phyloP scores from a whole-genome alignment of 768 basidiomycete species.

The Xerocomellus intermedius region DNA sequence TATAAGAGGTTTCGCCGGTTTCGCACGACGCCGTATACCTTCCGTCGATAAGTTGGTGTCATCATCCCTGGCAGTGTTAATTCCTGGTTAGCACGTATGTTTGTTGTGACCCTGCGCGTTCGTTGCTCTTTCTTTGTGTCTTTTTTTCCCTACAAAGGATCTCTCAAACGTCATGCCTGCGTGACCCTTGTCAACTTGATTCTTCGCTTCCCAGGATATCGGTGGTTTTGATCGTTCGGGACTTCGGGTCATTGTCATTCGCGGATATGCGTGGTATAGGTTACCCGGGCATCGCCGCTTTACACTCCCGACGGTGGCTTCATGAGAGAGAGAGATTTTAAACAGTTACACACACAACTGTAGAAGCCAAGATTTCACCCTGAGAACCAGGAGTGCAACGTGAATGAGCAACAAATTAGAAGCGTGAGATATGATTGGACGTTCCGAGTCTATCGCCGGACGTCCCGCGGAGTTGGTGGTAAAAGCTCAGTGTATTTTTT shows the following conservation, averaged over 20 bases:
- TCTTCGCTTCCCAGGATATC: background rate
- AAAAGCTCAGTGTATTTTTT: background rate
- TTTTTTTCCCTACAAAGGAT: too few species aligned
- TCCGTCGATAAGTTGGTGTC: background rate
- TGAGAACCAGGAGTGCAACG: background rate
- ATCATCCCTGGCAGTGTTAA: slow-evolving; percentile 7
- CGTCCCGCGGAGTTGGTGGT: slow-evolving; percentile 4
- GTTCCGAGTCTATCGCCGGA: background rate
- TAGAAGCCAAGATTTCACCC: background rate
- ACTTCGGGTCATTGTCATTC: too few species aligned
- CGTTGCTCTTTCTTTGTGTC: background rate
- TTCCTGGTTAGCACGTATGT: background rate
- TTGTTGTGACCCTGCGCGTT: background rate
- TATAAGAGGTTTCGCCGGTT: too few species aligned
- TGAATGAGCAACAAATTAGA: slow-evolving; percentile 5
- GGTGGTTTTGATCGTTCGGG: too few species aligned
- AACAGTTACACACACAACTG: background rate
- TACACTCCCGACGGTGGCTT: too few species aligned
- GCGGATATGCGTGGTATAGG: too few species aligned
- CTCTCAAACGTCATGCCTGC: too few species aligned
- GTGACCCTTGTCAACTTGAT: too few species aligned
- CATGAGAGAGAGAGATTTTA: background rate
- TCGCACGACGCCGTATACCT: background rate
- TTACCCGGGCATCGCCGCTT: background rate
- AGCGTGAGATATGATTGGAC: background rate